Base-by-base conservation (phyloP, 2,329 filamentous ascomycete species). In the Fusarium stilboides region DNA sequence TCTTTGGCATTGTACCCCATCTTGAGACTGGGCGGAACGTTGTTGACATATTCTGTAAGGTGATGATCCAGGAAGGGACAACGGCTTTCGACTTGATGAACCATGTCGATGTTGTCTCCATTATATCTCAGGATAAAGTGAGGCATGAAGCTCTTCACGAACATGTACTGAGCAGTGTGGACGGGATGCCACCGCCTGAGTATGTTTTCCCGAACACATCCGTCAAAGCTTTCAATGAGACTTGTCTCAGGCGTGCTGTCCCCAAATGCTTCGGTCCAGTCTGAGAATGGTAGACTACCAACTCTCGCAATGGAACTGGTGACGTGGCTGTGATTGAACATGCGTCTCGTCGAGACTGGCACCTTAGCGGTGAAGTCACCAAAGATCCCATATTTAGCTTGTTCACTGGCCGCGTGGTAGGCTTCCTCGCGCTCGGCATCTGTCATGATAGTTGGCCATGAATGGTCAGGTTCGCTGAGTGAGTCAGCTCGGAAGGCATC, bases 21-120 rank as follows among this genome's bases (percentile, higher is more conserved):
- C 14, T 57, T 57, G 1, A 57, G 54, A 20, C 54, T 57, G 8
- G 54, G 54, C 12, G 54, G 54, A 1, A 57, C n/a, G 14, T 42
- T 51, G 20, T 57, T 57, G 2, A 57, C 54, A 6, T 57, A 57
- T 40, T 57, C 54, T 0, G 54, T 57, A 5, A 57, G 17, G 26
- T 51, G 36, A n/a, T 57, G 54, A 13, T 57, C 54, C 9, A 57
- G 54, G 26, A 57, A 57, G 4, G 54, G 54, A 20, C 54, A 57
- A 6, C 54, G 54, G 8, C 54, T 57, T 13, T 57, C 54, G 7
- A 57, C 36, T 26, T 57, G 54, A 19, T 57, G 44, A 5, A 51
- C 54, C 54, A 57, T 57, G 36, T 57, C 54, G 9, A 57, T 57
- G 9, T 57, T 57, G 2, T 57, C 54, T 19, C 54, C 54, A 5